Percentiles rank a stretch among this genome's conserved stretches.
phyloP scores from a whole-genome alignment of 1,139 yeast species.

The Geotrichum candidum region DNA sequence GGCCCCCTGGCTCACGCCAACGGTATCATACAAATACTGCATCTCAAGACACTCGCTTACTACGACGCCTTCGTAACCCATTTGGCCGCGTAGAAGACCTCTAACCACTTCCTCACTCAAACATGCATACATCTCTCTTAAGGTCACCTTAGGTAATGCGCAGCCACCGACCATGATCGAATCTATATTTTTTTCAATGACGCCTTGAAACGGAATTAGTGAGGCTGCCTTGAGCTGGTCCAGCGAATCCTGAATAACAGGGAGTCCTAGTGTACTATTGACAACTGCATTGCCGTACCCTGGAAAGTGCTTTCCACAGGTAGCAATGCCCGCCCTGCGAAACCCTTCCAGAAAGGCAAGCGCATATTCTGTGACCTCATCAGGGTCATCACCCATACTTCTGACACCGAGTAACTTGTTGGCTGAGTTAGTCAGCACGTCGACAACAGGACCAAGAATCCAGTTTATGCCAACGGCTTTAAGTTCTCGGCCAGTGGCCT shows the following conservation, averaged over 20 bases:
- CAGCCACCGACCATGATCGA: conserved; percentile 63
- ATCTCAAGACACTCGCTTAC: conserved; percentile 60
- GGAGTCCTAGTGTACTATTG: conserved; percentile 52
- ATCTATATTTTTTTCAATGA: conserved; percentile 49
- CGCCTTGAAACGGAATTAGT: conserved; percentile 48
- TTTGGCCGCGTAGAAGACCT: conserved; percentile 47
- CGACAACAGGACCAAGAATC: conserved; percentile 58
- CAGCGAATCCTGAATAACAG: conserved; percentile 53
- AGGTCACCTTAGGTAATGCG: conserved; percentile 58
- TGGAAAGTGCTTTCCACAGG: conserved; percentile 62
- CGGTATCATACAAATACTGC: conserved; percentile 57
- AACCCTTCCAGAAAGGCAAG: conserved; percentile 51
- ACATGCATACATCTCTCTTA: conserved; percentile 61
- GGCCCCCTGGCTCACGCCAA: conserved; percentile 64
- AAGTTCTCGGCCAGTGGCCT: conserved; percentile 52
- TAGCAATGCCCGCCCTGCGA: conserved; percentile 49
- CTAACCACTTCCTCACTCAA: conserved; percentile 53
- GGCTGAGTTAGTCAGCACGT: conserved; percentile 53
- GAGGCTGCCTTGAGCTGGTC: conserved; percentile 50
- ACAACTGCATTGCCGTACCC: conserved; percentile 62
- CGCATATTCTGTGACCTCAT: conserved; percentile 53
- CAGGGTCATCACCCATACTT: conserved; percentile 56
- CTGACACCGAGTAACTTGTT: conserved; percentile 58
- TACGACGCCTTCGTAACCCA: conserved; percentile 56
- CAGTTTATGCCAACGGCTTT: conserved; percentile 52